A percentile compares a stretch with the other conserved stretches of the same genome.
These are phyloP conservation scores for Persicaria tinctoria DNA, from an alignment of 148 eudicot species.

Conservation along the genomic window DNA sequence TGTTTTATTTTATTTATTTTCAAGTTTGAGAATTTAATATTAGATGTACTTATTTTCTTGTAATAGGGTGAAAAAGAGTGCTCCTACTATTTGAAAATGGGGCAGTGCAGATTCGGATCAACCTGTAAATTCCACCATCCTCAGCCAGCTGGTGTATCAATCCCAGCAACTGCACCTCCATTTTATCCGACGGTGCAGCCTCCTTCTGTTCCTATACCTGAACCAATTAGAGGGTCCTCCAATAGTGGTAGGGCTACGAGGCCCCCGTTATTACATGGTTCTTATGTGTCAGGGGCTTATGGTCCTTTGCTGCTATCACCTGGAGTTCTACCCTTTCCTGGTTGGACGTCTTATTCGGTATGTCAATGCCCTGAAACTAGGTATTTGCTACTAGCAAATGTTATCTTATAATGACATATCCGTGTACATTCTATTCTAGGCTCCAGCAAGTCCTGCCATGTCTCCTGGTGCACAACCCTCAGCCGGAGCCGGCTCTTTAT, in stretches of 20 bases:
- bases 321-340: slow-evolving; percentile 73
- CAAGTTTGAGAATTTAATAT: not conserved
- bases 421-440: slow-evolving; percentile 25
- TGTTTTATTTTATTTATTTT: not conserved
- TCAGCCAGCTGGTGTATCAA: slow-evolving; percentile 51
- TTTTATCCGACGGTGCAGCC: slow-evolving; percentile 88
- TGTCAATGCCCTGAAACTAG: slow-evolving; percentile 5
- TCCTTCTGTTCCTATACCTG: slow-evolving; percentile 58
- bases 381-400: not conserved
- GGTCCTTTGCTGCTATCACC: slow-evolving; percentile 71
- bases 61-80: slow-evolving; percentile 81
- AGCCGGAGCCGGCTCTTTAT: slow-evolving; percentile 44
- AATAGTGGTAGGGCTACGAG: slow-evolving; percentile 45
- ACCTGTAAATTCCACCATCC: slow-evolving; percentile 99
- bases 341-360: slow-evolving; percentile 88
- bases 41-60: not conserved
- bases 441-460: slow-evolving; percentile 59
- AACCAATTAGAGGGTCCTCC: slow-evolving; percentile 39
- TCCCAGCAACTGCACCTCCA: slow-evolving; percentile 71
- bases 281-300: slow-evolving; percentile 69
- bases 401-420: not conserved
- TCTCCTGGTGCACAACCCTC: slow-evolving; percentile 69
- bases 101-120: slow-evolving; percentile 93
- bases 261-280: slow-evolving; percentile 71
- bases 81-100: slow-evolving; percentile 99